phyloP scores from a whole-genome alignment of 805 yeast genomes.

The Hanseniaspora hatyaiensis region DNA sequence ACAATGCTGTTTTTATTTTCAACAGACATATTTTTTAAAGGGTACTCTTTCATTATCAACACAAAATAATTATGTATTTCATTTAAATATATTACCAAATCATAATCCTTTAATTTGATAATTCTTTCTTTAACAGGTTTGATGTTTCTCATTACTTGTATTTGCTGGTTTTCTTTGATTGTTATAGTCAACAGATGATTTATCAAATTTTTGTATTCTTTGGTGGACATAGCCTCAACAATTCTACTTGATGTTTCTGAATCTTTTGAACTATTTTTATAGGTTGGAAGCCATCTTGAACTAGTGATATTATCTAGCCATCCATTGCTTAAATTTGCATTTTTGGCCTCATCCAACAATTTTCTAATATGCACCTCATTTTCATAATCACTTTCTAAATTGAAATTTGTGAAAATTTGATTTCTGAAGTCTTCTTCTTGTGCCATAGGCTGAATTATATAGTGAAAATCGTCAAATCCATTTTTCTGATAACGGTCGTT shows the following conservation, averaged over 20 bases:
- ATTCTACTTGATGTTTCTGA: background rate
- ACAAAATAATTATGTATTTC: background rate
- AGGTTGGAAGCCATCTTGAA: too few species aligned
- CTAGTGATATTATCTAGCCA: background rate
- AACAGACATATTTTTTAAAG: background rate
- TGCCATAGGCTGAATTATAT: background rate
- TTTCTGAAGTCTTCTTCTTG: background rate
- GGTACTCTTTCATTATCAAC: conserved; percentile 11
- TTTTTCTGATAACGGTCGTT: too few species aligned
- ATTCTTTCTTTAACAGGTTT: conserved; percentile 10
- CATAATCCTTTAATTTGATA: conserved; percentile 12
- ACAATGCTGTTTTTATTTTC: background rate
- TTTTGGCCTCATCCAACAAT: too few species aligned
- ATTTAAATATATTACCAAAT: conserved; percentile 9
- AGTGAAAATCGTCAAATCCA: background rate
- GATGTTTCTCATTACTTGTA: background rate
- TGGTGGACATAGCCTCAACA: background rate
- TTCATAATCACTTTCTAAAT: background rate
- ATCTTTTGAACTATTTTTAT: too few species aligned
- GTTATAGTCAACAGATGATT: conserved; percentile 9
- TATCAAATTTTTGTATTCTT: background rate
- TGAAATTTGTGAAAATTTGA: background rate
- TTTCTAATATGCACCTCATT: background rate
- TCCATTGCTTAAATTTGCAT: background rate
- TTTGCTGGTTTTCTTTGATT: background rate